These are phyloP conservation scores for Xerocomellus chrysenteron DNA, from an alignment of 768 basidiomycete species.

Conservation along the genomic window DNA sequence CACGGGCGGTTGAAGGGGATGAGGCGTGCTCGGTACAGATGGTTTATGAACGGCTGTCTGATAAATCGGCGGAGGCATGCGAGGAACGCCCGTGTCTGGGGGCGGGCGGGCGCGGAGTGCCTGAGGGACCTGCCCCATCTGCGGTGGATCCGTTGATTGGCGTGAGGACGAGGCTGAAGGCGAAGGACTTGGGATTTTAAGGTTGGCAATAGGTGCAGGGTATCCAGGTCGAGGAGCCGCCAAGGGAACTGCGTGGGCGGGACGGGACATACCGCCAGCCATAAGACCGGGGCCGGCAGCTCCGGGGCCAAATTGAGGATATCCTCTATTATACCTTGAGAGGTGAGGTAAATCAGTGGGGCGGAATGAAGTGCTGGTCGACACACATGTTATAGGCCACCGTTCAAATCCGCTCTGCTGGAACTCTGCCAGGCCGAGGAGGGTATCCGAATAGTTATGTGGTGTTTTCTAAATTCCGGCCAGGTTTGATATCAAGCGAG, in stretches of 20 bases:
- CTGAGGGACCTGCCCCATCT: slow-evolving; percentile 33
- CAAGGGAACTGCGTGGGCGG: slow-evolving; percentile 42
- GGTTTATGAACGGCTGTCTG: slow-evolving; percentile 29
- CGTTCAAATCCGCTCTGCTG: slow-evolving; percentile 52
- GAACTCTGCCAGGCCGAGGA: slow-evolving; percentile 35
- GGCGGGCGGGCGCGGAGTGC: slow-evolving; percentile 23
- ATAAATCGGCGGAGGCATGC: slow-evolving; percentile 34
- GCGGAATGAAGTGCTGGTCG: slow-evolving; percentile 2
- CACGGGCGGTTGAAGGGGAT: slow-evolving; percentile 72
- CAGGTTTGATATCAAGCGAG: slow-evolving; percentile 25
- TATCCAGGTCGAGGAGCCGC: slow-evolving; percentile 76
- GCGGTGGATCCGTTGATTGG: slow-evolving; percentile 19
- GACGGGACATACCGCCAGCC: slow-evolving; percentile 35
- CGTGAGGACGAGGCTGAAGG: slow-evolving; percentile 38
- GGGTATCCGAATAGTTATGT: slow-evolving; percentile 22
- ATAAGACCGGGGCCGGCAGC: slow-evolving; percentile 51
- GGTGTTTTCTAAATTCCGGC: neutral
- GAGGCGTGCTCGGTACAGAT: slow-evolving; percentile 54
- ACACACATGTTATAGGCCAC: slow-evolving; percentile 68
- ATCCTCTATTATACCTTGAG: slow-evolving; percentile 58
- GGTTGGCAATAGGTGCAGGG: slow-evolving; percentile 63
- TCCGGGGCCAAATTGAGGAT: slow-evolving; percentile 54
- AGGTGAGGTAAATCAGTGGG: slow-evolving; percentile 6
- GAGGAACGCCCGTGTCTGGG: slow-evolving; percentile 17
- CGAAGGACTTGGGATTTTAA: slow-evolving; percentile 54